A percentile compares a stretch with the other conserved stretches of the same genome.
phyloP scores from a whole-genome alignment of 148 eudicot species.

The Dysphania ambrosioides region DNA sequence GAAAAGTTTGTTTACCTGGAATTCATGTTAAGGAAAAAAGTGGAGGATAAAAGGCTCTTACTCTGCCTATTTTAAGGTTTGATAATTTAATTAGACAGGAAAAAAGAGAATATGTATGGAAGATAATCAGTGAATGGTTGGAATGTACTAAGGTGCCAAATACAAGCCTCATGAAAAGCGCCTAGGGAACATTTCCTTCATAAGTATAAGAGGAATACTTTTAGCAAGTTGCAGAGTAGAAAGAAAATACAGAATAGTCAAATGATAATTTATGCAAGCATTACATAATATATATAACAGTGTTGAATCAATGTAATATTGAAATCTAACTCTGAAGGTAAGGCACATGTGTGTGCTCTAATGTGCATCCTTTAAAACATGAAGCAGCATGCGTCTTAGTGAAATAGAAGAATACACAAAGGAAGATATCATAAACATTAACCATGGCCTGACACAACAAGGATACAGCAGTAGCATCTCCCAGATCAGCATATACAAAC shows the following conservation, averaged over 20 bases:
- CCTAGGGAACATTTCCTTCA: background rate
- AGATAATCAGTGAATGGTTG: background rate
- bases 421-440: background rate
- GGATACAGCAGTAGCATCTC: slow-evolving; percentile 80
- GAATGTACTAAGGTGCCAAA: background rate
- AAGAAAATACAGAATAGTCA: too few species aligned
- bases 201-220: background rate
- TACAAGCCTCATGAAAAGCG: background rate
- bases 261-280: too few species aligned
- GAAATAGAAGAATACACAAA: background rate
- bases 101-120: background rate
- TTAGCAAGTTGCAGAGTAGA: too few species aligned
- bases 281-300: background rate
- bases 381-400: too few species aligned
- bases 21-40: slow-evolving; percentile 38
- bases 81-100: background rate
- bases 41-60: background rate
- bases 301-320: background rate
- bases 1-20: slow-evolving; percentile 72
- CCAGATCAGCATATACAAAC: slow-evolving; percentile 82
- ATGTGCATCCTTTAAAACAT: too few species aligned
- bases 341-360: too few species aligned
- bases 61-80: too few species aligned
- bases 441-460: background rate
- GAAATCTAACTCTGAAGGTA: background rate